These are phyloP conservation scores for Sporothrix mexicana DNA, from an alignment of 2,329 filamentous ascomycete genomes.

Conservation along the genomic window DNA sequence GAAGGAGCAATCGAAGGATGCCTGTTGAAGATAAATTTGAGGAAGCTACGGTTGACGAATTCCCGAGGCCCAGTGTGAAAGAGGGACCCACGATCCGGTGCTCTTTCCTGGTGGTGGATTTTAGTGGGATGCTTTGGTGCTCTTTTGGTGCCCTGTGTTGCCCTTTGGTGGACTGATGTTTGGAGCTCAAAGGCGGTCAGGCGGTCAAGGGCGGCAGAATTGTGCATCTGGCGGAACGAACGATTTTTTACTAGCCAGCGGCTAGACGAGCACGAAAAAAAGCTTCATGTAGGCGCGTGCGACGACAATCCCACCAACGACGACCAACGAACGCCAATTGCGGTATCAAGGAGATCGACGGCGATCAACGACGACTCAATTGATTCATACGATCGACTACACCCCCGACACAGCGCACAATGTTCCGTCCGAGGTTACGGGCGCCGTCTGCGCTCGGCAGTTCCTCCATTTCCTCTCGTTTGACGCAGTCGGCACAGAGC, in stretches of 20 bases:
- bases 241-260: slow-evolving; percentile 25
- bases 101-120: too few relatives aligned
- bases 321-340: background rate
- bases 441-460: slow-evolving; percentile 51
- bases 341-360: background rate
- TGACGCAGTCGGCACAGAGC: slow-evolving; percentile 29
- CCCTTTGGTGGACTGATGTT: slow-evolving; percentile 7
- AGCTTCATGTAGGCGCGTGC: slow-evolving; percentile 24
- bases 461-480: slow-evolving; percentile 40
- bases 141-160: background rate
- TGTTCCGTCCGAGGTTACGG: slow-evolving; percentile 63
- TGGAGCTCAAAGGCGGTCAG: background rate
- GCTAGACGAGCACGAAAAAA: slow-evolving; percentile 1
- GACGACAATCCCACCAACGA: slow-evolving; percentile 1
- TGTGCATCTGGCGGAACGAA: background rate
- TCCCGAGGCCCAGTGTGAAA: slow-evolving; percentile 9
- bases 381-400: background rate
- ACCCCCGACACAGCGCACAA: slow-evolving; percentile 39
- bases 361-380: background rate
- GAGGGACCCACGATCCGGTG: background rate
- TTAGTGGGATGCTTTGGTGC: background rate
- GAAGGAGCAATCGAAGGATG: background rate
- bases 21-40: background rate
- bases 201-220: slow-evolving; percentile 33
- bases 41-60: slow-evolving; percentile 3